Evolutionary conservation across 306 rosid species (phyloP), one percentile per base, ranked within the genome.

Genomic region (Vigna radiata): DNA sequence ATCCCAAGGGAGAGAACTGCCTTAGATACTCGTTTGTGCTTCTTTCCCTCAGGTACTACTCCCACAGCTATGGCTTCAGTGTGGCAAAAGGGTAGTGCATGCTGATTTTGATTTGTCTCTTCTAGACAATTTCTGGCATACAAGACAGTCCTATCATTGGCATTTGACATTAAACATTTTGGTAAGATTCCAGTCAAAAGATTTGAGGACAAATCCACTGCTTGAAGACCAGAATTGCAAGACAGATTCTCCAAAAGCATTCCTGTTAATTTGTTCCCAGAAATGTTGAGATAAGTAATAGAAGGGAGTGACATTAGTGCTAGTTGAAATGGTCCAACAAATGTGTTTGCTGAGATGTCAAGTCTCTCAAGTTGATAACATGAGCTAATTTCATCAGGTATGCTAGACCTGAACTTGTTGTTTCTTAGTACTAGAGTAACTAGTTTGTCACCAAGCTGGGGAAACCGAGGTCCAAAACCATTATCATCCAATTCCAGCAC

Each of bases 41-140:
- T 90, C 82, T 78, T 87, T 68, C 69, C 80, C 68, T 85, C 89
- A 4, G 93, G 85, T 39, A 84, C 58, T 78, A 95, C 88, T 77
- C 98, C 97, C 76, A 90, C 98, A 55, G 98, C 98, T 37, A 95
- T 78, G 4, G 98, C 98, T 86, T 90, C 97, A 60, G 87, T 95
- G 58, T 52, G 92, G 72, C 97, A 95, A 76, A 87, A 90, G 11
- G 87, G 77, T 41, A 48, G 80, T 4, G 82, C 87, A 46, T 86
- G 82, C 58, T 95, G 98, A 55, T 82, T 74, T 70, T 90, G 90
- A 56, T 85, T 70, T 19, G 81, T 74, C 18, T 82, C 81, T 64
- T 81, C 87, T 15, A 95, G 85, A 82, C 97, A 95, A 66, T 95
- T 95, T 63, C 80, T 75, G 33, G 63, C 76, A 85, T 89, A 95